Conservation (phyloP, 768 basidiomycete genomes). For the Podaxis sp. region DNA sequence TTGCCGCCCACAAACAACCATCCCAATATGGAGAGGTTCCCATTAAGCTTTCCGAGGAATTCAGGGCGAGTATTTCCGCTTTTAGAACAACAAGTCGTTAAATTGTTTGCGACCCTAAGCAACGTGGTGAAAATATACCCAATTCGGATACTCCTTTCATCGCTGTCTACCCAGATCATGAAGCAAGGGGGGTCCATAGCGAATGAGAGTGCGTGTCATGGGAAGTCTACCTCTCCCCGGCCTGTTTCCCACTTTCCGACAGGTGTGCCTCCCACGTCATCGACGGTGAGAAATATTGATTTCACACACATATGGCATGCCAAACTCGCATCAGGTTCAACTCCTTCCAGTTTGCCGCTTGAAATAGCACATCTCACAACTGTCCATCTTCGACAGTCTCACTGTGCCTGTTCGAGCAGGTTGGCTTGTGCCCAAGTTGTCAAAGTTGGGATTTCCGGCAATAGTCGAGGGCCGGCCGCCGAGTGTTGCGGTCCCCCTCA, state of each 20-base stretch:
- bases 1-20: slow-evolving; percentile 5
- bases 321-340: too few relatives aligned
- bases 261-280: not conserved
- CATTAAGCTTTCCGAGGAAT: not conserved
- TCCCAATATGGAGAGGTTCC: not conserved
- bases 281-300: too few relatives aligned
- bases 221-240: not conserved
- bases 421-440: too few relatives aligned
- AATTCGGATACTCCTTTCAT: not conserved
- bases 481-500: too few relatives aligned
- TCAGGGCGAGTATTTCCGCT: not conserved
- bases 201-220: not conserved
- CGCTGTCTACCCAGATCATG: not conserved
- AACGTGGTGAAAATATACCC: not conserved
- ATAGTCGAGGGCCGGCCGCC: too few relatives aligned
- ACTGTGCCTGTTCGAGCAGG: too few relatives aligned
- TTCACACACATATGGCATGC: too few relatives aligned
- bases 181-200: not conserved
- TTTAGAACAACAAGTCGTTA: not conserved
- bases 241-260: not conserved
- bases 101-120: not conserved
- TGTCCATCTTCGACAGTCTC: too few relatives aligned
- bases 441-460: too few relatives aligned
- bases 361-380: too few relatives aligned
- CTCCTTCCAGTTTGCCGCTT: too few relatives aligned